These are phyloP conservation scores for Salvia hispanica DNA, from an alignment of 257 asterid genomes.

Conservation along the genomic window DNA sequence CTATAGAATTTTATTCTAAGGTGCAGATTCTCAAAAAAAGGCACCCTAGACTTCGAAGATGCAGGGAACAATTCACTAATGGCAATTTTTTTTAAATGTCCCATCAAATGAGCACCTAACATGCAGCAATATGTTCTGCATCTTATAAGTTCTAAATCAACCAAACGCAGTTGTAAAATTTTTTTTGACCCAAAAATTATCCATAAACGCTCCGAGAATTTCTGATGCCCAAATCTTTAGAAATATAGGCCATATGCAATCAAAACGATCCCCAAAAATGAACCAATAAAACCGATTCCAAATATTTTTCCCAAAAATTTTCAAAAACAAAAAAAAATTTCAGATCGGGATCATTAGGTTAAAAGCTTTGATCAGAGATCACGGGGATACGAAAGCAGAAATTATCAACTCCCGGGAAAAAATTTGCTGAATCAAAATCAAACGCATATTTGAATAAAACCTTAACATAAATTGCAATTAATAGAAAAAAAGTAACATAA, in stretches of 20 bases:
- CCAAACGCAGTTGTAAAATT: too few relatives aligned
- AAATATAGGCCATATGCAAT: background rate
- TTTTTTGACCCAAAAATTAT: background rate
- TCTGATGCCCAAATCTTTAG: conserved; percentile 19
- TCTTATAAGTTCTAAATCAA: background rate
- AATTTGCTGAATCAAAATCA: conserved; percentile 23
- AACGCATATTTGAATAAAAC: background rate
- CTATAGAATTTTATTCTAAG: background rate
- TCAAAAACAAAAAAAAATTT: background rate
- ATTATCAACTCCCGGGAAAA: conserved; percentile 12
- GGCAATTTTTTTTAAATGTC: conserved; percentile 15
- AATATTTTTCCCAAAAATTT: background rate
- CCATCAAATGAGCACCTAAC: background rate
- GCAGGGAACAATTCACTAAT: conserved; percentile 10
- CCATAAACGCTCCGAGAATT: background rate
- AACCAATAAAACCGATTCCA: background rate
- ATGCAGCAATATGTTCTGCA: background rate
- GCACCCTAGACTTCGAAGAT: conserved; percentile 2
- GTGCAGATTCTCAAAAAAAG: background rate
- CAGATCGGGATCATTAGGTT: conserved; percentile 28
- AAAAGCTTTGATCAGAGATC: conserved; percentile 32
- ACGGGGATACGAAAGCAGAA: background rate
- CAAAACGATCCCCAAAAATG: background rate
- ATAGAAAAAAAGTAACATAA: conserved; percentile 12
- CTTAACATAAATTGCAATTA: background rate